phyloP scores from a whole-genome alignment of 345 rosid genomes.

The Mallotus nudiflorus region DNA sequence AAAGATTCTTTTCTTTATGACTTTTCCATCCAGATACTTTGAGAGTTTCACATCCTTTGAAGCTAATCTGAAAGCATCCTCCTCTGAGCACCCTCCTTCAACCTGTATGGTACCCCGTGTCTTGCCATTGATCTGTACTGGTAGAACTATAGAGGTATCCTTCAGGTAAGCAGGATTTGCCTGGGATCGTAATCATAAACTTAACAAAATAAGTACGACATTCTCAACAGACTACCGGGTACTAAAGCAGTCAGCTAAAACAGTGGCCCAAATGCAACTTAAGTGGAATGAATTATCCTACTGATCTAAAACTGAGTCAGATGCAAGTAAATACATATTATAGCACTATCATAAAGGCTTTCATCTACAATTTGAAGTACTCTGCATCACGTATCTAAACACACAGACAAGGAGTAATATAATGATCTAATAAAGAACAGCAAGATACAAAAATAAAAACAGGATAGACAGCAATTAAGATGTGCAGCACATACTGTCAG shows the following conservation, averaged over 20 bases:
- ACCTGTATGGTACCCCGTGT: slow-evolving; percentile 86
- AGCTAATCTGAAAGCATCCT: slow-evolving; percentile 73
- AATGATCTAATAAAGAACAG: too few species aligned
- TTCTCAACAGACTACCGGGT: too few species aligned
- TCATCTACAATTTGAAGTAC: too few species aligned
- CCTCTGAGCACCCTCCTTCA: slow-evolving; percentile 86
- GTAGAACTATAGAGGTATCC: slow-evolving; percentile 62
- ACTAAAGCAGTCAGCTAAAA: too few species aligned
- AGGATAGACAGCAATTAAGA: too few species aligned
- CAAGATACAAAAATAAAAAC: too few species aligned
- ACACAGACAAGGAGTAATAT: too few species aligned
- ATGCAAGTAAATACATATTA: not conserved
- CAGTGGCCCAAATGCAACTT: too few species aligned
- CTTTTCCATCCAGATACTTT: slow-evolving; percentile 59
- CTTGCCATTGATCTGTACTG: slow-evolving; percentile 97
- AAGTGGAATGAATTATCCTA: too few species aligned
- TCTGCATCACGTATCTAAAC: too few species aligned
- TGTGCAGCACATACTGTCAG: not conserved
- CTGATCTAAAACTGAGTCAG: not conserved
- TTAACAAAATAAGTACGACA: not conserved
- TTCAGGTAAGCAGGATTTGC: slow-evolving; percentile 69
- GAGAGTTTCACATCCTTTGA: slow-evolving; percentile 58
- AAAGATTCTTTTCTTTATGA: slow-evolving; percentile 69
- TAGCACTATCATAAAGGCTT: too few species aligned
- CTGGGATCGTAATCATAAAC: slow-evolving; percentile 41